Evolutionary conservation across 2,329 filamentous ascomycete species (phyloP).

Genomic region (Cryphonectria radicalis): DNA sequence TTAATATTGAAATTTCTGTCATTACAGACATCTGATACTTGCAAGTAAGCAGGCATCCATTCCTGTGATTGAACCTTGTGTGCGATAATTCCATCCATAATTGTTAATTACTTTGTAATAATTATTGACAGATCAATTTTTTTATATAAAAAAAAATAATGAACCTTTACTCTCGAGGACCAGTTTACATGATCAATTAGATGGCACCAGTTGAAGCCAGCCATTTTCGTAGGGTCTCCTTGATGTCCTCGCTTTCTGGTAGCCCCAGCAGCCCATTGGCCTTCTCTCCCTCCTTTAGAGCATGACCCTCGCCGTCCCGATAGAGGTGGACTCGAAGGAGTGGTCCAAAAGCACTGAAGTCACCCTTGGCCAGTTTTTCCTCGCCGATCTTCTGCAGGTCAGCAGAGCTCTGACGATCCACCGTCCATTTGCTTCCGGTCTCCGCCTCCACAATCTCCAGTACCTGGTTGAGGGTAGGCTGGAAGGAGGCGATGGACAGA

Average conservation of each 20-base stretch:
- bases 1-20: background rate
- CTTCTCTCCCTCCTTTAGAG: constrained; percentile 31
- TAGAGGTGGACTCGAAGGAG: constrained; percentile 40
- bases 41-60: background rate
- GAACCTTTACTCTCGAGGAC: background rate
- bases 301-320: constrained; percentile 41
- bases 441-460: constrained; percentile 56
- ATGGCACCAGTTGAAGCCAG: constrained; percentile 12
- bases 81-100: too few relatives aligned
- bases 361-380: constrained; percentile 47
- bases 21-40: background rate
- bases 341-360: constrained; percentile 40
- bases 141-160: background rate
- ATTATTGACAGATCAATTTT: too few relatives aligned
- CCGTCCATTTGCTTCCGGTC: constrained; percentile 54
- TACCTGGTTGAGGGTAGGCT: constrained; percentile 61
- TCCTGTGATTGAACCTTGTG: too few relatives aligned
- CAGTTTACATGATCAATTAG: background rate
- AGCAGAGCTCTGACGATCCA: constrained; percentile 43
- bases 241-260: constrained; percentile 29
- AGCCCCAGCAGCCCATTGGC: constrained; percentile 37
- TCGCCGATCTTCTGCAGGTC: constrained; percentile 44
- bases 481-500: constrained; percentile 60
- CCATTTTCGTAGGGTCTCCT: constrained; percentile 27
- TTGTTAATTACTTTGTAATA: background rate